Conservation (phyloP, 305 asterid genomes). For the Solanum hybrid region DNA sequence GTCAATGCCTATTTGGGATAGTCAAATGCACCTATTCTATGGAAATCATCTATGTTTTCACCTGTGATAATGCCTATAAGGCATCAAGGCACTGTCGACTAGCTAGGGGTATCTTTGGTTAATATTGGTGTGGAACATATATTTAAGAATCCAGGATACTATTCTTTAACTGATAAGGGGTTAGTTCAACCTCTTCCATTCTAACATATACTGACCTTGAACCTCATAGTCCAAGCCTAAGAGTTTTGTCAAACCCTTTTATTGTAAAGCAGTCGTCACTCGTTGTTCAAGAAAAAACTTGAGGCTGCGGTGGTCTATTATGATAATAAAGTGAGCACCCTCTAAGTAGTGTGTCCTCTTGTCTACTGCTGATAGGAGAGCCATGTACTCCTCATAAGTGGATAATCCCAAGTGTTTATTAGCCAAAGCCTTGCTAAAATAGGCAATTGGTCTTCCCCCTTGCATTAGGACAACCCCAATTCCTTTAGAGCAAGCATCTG, state of each 20-base stretch:
- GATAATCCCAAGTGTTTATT: background rate
- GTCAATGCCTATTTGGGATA: background rate
- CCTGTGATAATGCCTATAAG: background rate
- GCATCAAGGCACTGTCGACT: background rate
- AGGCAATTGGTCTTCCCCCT: background rate
- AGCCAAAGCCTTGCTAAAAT: background rate
- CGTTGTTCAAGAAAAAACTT: background rate
- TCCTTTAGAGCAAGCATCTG: background rate
- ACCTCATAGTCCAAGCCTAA: background rate
- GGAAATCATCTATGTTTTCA: background rate
- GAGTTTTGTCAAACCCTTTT: background rate
- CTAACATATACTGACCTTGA: background rate
- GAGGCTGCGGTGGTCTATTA: background rate
- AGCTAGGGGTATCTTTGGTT: background rate
- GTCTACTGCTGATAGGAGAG: background rate
- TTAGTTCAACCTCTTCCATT: background rate
- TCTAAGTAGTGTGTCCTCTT: background rate
- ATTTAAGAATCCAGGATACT: background rate
- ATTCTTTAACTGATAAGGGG: background rate
- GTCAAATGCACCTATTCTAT: background rate
- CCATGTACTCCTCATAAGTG: background rate
- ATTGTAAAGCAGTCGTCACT: background rate
- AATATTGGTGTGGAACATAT: background rate
- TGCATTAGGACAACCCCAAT: background rate
- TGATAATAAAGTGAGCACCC: background rate